phyloP scores from a whole-genome alignment of 148 eudicot species.

The Camellia sinensis region DNA sequence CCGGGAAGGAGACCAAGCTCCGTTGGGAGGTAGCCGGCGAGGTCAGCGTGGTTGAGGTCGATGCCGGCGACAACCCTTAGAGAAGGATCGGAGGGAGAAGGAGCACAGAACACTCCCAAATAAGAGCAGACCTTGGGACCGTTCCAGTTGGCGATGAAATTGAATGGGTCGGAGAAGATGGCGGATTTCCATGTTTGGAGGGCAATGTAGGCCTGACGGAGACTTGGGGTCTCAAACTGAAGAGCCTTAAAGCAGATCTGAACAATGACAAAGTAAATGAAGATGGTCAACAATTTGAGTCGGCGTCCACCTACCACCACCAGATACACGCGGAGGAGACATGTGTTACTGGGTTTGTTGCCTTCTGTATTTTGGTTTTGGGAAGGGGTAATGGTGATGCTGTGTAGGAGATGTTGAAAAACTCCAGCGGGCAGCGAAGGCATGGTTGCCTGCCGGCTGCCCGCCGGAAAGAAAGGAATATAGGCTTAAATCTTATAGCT shows the following conservation, averaged over 20 bases:
- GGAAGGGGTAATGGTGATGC: conserved; percentile 10
- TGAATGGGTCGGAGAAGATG: conserved; percentile 73
- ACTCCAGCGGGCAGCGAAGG: no score
- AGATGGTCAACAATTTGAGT: not conserved
- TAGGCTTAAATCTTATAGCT: no score
- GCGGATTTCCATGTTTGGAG: conserved; percentile 80
- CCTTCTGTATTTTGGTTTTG: no score
- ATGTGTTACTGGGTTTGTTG: not conserved
- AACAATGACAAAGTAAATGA: conserved; percentile 20
- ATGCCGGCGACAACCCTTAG: conserved; percentile 68
- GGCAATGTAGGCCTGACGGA: conserved; percentile 74
- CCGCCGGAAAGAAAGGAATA: no score
- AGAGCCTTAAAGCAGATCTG: conserved; percentile 24
- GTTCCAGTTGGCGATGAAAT: conserved; percentile 80
- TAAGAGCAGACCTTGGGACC: conserved; percentile 77
- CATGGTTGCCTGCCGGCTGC: no score
- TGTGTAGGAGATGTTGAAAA: conserved; percentile 23
- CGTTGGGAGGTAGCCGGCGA: conserved; percentile 74
- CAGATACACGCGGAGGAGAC: not conserved
- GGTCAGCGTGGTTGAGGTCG: conserved; percentile 90
- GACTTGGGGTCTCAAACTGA: conserved; percentile 50
- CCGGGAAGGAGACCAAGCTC: conserved; percentile 62
- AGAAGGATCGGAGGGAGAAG: conserved; percentile 29
- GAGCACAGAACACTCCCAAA: conserved; percentile 68
- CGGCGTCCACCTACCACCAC: not conserved